A percentile compares a stretch with the other conserved stretches of the same genome.
Conservation (phyloP, 2,329 filamentous ascomycete genomes). For the Colletotrichum filicis region DNA sequence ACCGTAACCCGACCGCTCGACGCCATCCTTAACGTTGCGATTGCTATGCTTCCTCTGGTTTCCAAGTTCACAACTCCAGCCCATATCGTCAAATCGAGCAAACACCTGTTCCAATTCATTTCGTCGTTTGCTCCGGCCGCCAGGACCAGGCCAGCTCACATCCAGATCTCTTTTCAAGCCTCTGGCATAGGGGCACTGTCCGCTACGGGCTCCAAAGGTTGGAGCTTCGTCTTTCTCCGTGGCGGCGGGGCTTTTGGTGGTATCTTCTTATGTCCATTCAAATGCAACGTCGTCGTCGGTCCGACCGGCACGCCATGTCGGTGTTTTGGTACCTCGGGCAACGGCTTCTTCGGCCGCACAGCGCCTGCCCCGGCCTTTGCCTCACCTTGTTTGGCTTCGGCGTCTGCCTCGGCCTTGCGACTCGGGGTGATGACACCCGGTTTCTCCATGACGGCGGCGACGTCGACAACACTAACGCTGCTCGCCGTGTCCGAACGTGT, state of each 20-base stretch:
- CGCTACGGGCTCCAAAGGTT: conserved; percentile 34
- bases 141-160: background rate
- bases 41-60: background rate
- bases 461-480: conserved; percentile 79
- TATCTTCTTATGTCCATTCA: conserved; percentile 51
- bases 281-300: conserved; percentile 44
- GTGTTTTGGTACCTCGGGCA: conserved; percentile 67
- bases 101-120: conserved; percentile 10
- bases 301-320: conserved; percentile 62
- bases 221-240: conserved; percentile 56
- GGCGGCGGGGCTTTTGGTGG: conserved; percentile 60
- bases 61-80: conserved; percentile 3
- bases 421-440: conserved; percentile 86
- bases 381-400: conserved; percentile 40
- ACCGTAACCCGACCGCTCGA: background rate
- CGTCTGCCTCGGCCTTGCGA: conserved; percentile 55
- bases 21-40: background rate
- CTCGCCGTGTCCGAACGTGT: conserved; percentile 74
- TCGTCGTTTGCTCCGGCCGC: background rate
- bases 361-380: conserved; percentile 33
- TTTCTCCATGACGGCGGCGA: conserved; percentile 84
- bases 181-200: background rate
- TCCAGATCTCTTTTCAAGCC: background rate
- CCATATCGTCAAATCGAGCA: background rate
- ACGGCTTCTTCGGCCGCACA: conserved; percentile 55